Evolutionary conservation across 108 stramenopile genomes (phyloP).

Genomic region (Epithemia pelagica): DNA sequence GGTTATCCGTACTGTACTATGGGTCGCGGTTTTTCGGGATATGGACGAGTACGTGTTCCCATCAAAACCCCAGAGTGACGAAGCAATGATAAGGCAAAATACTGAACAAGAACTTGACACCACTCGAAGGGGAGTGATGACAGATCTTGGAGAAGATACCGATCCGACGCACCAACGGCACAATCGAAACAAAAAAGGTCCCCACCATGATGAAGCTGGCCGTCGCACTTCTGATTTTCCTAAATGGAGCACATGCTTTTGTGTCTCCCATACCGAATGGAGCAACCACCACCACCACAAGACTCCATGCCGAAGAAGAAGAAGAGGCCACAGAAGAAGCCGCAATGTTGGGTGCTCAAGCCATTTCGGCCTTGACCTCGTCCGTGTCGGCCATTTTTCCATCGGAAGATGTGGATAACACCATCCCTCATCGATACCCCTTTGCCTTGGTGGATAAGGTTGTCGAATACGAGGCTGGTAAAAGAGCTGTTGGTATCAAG

Average conservation of each 20-base stretch:
- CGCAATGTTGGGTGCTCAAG: conserved; percentile 33
- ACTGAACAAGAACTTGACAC: too few relatives aligned
- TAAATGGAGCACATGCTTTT: neutral
- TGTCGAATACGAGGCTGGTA: conserved; percentile 87
- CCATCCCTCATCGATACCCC: conserved; percentile 92
- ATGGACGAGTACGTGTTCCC: neutral
- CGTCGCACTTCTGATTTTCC: neutral
- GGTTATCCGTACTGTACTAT: neutral
- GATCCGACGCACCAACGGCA: neutral
- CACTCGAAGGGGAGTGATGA: neutral
- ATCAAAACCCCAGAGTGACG: neutral
- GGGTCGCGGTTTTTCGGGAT: neutral
- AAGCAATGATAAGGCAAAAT: too few relatives aligned
- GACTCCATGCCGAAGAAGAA: conserved; percentile 9
- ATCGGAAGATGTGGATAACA: conserved; percentile 85
- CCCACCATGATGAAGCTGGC: neutral
- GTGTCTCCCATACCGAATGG: neutral
- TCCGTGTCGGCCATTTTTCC: conserved; percentile 65
- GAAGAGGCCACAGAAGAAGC: neutral
- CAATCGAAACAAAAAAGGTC: neutral
- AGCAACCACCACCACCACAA: conserved; percentile 8
- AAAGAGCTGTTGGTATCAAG: conserved; percentile 94
- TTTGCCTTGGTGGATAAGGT: conserved; percentile 90
- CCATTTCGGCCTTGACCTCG: conserved; percentile 63
- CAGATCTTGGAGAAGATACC: neutral